Percentiles rank a stretch among this genome's conserved stretches.
These are phyloP conservation scores for Cicer yamashitae DNA, from an alignment of 306 rosid species.

Conservation along the genomic window DNA sequence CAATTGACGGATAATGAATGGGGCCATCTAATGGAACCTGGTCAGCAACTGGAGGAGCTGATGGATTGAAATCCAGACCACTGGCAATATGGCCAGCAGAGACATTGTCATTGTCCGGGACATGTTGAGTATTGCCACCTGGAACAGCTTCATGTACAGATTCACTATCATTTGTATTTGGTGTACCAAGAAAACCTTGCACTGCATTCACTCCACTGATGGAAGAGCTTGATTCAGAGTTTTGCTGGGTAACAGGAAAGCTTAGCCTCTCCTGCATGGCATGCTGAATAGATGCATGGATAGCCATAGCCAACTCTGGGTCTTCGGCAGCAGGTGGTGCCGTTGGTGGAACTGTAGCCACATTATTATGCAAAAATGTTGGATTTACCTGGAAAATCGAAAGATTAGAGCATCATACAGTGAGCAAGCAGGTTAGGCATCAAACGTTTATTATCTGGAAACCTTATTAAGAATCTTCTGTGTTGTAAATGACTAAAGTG, in stretches of 20 bases:
- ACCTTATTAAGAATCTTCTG: not conserved
- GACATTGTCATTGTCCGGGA: conserved; percentile 39
- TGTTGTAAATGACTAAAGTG: conserved; percentile 17
- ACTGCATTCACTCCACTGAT: conserved; percentile 37
- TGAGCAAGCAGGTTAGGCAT: conserved; percentile 26
- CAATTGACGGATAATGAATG: conserved; percentile 82
- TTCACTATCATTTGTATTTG: conserved; percentile 43
- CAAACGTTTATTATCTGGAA: conserved; percentile 24
- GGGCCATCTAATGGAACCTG: conserved; percentile 57
- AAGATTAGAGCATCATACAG: conserved; percentile 32
- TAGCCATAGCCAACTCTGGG: conserved; percentile 69
- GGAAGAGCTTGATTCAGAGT: conserved; percentile 70
- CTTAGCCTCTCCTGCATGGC: conserved; percentile 65
- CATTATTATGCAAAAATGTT: conserved; percentile 64
- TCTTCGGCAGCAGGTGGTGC: conserved; percentile 84
- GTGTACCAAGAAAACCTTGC: conserved; percentile 53
- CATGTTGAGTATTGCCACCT: conserved; percentile 44
- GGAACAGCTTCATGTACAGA: conserved; percentile 48
- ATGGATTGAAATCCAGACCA: conserved; percentile 51
- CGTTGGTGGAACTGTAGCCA: conserved; percentile 61
- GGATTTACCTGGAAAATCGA: conserved; percentile 66
- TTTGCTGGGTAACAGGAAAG: conserved; percentile 50
- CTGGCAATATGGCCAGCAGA: conserved; percentile 36
- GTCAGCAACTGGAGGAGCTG: conserved; percentile 68
- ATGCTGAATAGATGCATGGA: conserved; percentile 73